Base-by-base conservation (phyloP, 768 basidiomycete genomes). In the Macrolepiota dolichaula region DNA sequence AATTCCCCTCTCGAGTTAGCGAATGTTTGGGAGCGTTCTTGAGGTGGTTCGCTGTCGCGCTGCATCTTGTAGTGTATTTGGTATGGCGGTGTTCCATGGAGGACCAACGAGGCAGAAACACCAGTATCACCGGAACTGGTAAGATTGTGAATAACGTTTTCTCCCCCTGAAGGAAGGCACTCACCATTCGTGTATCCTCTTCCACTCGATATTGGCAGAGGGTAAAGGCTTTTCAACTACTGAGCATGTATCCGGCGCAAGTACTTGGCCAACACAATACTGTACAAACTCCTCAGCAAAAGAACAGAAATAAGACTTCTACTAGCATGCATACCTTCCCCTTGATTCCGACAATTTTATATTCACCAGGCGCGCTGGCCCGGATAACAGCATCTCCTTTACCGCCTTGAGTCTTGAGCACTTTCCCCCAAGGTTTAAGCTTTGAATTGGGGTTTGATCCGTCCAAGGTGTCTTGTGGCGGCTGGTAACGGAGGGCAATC, bases 1-100 rank as follows among this genome's bases (percentile, higher is more conserved):
- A 97, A 75, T 68, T 94, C 91, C 37, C 91, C 92, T 46, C 92
- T 83, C 7, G 90, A 86, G n/a, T 76, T 78, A 15, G 83, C 70
- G 67, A 91, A 89, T 1, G 81, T 81, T 70, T 88, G 81, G 51
- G 80, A 75, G 42, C 79, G 72, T 67, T 90, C 86, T 1, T 79
- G 81, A 19, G 86, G 75, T 4, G 83, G 71, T 66, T 91, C 88
- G 17, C 83, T 80, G 73, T 94, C 83, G 51, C 86, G 84, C 68
- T 91, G 87, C 59, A 84, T 82, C 12, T 80, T 84, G 72, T 95
- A 97, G 68, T 85, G 85, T 11, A 96, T 85, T 52, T 82, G 81
- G 83, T 97, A 98, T 5, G 96, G 96, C 27, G 95, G 88, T 3
- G 88, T 89, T 15, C 96, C 96, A 53, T 88, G 90, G 52, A 98